A percentile compares a stretch with the other conserved stretches of the same genome.
phyloP scores from a whole-genome alignment of 2,329 filamentous ascomycete genomes.

The Colletotrichum sansevieriae region DNA sequence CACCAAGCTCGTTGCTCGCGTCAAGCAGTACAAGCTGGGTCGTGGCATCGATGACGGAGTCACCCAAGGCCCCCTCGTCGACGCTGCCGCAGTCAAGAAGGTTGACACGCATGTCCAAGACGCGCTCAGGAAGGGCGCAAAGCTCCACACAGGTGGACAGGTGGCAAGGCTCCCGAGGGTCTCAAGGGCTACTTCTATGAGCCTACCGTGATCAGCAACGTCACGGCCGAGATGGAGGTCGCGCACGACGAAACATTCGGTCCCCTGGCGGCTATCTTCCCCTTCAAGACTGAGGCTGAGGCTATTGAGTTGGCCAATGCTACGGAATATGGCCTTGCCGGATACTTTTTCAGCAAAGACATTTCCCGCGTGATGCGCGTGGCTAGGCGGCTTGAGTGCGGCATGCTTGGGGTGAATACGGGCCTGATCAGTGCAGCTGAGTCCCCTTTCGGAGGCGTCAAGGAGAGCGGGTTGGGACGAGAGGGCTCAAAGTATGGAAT shows the following conservation, averaged over 20 bases:
- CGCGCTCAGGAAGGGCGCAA: conserved; percentile 71
- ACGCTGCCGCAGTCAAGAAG: conserved; percentile 73
- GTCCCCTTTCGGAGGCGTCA: conserved; percentile 52
- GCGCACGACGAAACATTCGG: conserved; percentile 80
- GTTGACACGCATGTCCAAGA: conserved; percentile 73
- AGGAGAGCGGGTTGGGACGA: conserved; percentile 53
- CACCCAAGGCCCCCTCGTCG: conserved; percentile 74
- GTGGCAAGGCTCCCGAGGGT: conserved; percentile 69
- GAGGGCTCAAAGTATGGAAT: conserved; percentile 51
- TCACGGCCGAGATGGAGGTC: conserved; percentile 75
- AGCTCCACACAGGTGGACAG: conserved; percentile 71
- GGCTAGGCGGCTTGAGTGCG: conserved; percentile 62
- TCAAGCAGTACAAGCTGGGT: conserved; percentile 70
- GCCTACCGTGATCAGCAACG: conserved; percentile 76
- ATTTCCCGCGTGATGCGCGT: conserved; percentile 57
- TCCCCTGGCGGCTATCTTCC: conserved; percentile 76
- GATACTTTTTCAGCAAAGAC: conserved; percentile 75
- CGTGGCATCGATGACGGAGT: conserved; percentile 66
- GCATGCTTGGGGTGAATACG: conserved; percentile 53
- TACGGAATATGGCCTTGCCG: conserved; percentile 77
- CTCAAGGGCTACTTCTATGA: conserved; percentile 77
- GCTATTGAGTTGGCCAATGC: conserved; percentile 75
- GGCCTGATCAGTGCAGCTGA: conserved; percentile 52
- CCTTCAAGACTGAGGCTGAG: conserved; percentile 78
- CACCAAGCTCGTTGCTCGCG: conserved; percentile 62